phyloP scores from a whole-genome alignment of 2,329 filamentous ascomycete species.

The Xylaria sp. region DNA sequence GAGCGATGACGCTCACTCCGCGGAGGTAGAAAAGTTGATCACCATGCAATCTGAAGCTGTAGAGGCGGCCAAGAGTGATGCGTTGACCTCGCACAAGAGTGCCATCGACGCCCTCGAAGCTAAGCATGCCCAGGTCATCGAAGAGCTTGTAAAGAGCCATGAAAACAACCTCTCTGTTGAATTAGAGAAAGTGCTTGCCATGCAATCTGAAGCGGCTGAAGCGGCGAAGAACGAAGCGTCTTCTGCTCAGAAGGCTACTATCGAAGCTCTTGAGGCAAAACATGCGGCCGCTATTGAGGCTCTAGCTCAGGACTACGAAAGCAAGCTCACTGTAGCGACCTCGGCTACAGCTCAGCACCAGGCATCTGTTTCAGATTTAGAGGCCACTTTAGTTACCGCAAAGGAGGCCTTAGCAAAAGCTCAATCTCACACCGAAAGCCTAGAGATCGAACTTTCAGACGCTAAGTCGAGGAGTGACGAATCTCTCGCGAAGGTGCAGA shows the following conservation, averaged over 20 bases:
- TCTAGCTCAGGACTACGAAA: slow-evolving; percentile 50
- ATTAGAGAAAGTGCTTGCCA: slow-evolving; percentile 52
- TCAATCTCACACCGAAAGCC: slow-evolving; percentile 42
- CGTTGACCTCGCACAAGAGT: slow-evolving; percentile 43
- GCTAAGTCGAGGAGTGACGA: slow-evolving; percentile 49
- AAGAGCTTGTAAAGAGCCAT: slow-evolving; percentile 55
- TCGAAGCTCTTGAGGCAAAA: slow-evolving; percentile 51
- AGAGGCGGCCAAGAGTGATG: slow-evolving; percentile 56
- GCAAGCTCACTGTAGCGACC: slow-evolving; percentile 41
- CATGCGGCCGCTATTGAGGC: slow-evolving; percentile 60
- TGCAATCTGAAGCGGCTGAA: slow-evolving; percentile 56
- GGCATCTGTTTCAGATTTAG: slow-evolving; percentile 45
- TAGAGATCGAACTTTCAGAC: slow-evolving; percentile 51
- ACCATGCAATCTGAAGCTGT: slow-evolving; percentile 56
- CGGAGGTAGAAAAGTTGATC: slow-evolving; percentile 59
- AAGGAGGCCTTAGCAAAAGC: slow-evolving; percentile 48
- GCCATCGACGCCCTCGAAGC: slow-evolving; percentile 53
- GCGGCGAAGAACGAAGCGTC: slow-evolving; percentile 53
- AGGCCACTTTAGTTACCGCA: slow-evolving; percentile 50
- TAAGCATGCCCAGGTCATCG: slow-evolving; percentile 58
- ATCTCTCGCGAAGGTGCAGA: slow-evolving; percentile 57
- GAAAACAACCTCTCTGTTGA: slow-evolving; percentile 48
- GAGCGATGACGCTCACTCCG: slow-evolving; percentile 53
- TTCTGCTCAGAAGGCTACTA: slow-evolving; percentile 35
- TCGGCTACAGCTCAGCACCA: slow-evolving; percentile 49